These are phyloP conservation scores for Paxillus rubicundulus DNA, from an alignment of 768 basidiomycete genomes.

Conservation along the genomic window DNA sequence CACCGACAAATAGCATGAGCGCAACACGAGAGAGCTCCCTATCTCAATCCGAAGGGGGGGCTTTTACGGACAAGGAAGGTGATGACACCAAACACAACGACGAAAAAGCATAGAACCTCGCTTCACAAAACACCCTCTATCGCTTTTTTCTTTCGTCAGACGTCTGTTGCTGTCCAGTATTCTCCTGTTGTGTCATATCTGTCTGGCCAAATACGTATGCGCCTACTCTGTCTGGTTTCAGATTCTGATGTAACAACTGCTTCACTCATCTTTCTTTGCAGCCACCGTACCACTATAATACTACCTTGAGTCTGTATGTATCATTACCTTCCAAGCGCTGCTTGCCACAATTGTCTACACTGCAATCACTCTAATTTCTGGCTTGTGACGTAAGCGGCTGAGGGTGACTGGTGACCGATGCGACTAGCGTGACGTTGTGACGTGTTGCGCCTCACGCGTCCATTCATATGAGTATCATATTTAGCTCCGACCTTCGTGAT, in stretches of 20 bases:
- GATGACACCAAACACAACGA: conserved; percentile 8
- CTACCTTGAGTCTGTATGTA: conserved; percentile 28
- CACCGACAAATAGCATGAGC: conserved; percentile 69
- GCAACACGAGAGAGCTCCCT: conserved; percentile 61
- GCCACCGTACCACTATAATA: conserved; percentile 22
- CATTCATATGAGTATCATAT: neutral
- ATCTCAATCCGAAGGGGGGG: conserved; percentile 27
- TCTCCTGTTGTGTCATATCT: conserved; percentile 24
- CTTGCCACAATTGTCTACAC: neutral
- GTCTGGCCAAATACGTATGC: conserved; percentile 16
- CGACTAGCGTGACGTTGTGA: neutral
- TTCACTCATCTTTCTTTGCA: conserved; percentile 8
- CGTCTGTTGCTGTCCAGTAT: conserved; percentile 15
- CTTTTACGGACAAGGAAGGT: conserved; percentile 9
- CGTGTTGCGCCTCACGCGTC: conserved; percentile 6
- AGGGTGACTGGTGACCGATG: conserved; percentile 1
- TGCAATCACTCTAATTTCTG: conserved; percentile 18
- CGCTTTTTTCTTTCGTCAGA: conserved; percentile 2
- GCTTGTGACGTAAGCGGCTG: neutral
- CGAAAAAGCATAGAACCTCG: conserved; percentile 14
- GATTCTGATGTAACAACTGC: conserved; percentile 17
- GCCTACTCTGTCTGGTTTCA: conserved; percentile 6
- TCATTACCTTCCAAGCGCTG: conserved; percentile 21
- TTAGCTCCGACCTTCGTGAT: neutral
- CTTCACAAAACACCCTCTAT: conserved; percentile 1